Evolutionary conservation across 2,329 filamentous ascomycete genomes (phyloP), one percentile per base, ranked within the genome.

Genomic region (Arachnopeziza araneosa): DNA sequence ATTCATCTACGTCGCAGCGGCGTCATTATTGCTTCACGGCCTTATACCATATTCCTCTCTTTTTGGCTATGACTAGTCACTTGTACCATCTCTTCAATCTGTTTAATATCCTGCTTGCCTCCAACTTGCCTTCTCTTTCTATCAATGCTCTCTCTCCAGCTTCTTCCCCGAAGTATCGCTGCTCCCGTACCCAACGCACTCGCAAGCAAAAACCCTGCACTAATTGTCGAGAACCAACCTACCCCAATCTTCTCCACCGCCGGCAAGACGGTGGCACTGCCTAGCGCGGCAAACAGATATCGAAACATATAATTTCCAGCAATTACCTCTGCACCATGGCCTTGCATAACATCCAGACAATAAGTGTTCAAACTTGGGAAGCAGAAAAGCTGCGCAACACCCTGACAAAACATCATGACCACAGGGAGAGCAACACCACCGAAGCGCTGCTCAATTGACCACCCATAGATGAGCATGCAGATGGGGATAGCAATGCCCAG

Each of bases 341-440:
- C 79, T 64, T 88, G 88, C 86, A 93, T 91, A 14, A 93, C 89
- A 71, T 95, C 90, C 50, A 95, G 75, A 71, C 89, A 93, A 74
- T 95, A 93, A 0, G 89, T 90, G 71, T 93, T 92, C 63, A 93
- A 72, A 54, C 82, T 84, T 0, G 88, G 88, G 68, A 91, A 92
- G 67, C 87, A 89, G 69, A 91, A 89, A 6, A 92, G 76, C 72
- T 92, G 88, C 0, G 84, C 87, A 0, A 91, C 79, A 1, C 89
- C 89, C 69, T 92, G 88, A 1, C 88, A 61, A 70, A 92, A 92
- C 79, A 93, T 86, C 67, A 84, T 83, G 8, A 91, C 79, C 1
- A 91, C 86, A 0, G 88, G 89, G 4, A 89, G 70, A 0, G 80
- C 76, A 51, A 84, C 78, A 1, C 81, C 82, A 2, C 82, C 82